Evolutionary conservation across 1,139 yeast species (phyloP).

Genomic region (Wickerhamiella pararugosa): DNA sequence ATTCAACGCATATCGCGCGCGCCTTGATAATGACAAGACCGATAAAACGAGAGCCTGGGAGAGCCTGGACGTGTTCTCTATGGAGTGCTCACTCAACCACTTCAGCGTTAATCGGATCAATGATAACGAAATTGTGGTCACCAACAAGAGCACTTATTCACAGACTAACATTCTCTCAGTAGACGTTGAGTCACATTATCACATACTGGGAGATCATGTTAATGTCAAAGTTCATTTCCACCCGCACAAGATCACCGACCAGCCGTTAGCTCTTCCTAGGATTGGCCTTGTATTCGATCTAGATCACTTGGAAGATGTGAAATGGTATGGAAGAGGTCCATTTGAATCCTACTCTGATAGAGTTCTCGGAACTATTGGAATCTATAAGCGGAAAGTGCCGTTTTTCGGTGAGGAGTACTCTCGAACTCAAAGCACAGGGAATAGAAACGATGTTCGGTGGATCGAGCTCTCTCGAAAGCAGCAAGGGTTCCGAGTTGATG

Average conservation of each 20-base stretch:
- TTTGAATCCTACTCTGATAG: slow-evolving; percentile 3
- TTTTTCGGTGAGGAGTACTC: slow-evolving; percentile 2
- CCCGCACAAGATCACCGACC: no score
- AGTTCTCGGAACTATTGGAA: neutral
- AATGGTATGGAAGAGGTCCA: slow-evolving; percentile 5
- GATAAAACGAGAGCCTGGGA: neutral
- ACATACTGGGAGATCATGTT: neutral
- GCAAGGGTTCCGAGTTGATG: neutral
- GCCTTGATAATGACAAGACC: slow-evolving; percentile 3
- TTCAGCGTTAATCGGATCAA: no score
- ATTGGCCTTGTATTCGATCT: neutral
- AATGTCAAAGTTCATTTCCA: neutral
- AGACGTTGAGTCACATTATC: no score
- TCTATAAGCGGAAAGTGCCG: neutral
- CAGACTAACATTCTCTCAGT: no score
- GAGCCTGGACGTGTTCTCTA: no score
- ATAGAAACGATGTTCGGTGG: slow-evolving; percentile 3
- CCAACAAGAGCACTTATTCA: no score
- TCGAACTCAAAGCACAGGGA: slow-evolving; percentile 4
- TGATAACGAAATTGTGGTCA: no score
- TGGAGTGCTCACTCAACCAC: no score
- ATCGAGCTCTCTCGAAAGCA: neutral
- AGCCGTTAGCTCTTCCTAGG: neutral
- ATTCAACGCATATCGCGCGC: slow-evolving; percentile 1
- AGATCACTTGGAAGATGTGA: neutral